These are phyloP conservation scores for Hemileccinum rubropunctum DNA, from an alignment of 768 basidiomycete species.

Conservation along the genomic window DNA sequence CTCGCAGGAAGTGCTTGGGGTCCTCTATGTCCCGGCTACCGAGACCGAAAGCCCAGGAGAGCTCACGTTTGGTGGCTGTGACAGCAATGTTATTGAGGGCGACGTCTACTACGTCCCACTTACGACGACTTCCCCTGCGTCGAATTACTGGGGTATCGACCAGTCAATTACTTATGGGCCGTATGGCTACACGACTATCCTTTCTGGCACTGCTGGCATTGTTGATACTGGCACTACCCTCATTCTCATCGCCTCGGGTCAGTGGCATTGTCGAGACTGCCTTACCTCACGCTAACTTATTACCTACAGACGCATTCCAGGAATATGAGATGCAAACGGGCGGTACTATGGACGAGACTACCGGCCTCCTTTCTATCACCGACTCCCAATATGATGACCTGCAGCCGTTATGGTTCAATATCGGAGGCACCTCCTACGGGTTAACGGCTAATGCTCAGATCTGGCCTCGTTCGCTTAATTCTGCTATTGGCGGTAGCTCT, in stretches of 20 bases:
- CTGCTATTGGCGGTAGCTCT: conserved; percentile 18
- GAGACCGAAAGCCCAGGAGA: no score
- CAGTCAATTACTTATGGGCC: conserved; percentile 25
- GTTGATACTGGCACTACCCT: conserved; percentile 31
- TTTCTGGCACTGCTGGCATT: conserved; percentile 23
- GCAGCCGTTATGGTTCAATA: conserved; percentile 16
- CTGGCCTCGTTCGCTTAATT: conserved; percentile 18
- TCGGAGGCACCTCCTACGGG: conserved; percentile 7
- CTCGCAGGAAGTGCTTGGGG: no score
- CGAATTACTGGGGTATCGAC: conserved; percentile 28
- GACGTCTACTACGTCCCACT: background rate
- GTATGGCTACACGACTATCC: no score
- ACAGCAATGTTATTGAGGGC: no score
- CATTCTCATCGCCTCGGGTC: conserved; percentile 16
- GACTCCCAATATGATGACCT: conserved; percentile 20
- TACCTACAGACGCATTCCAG: conserved; percentile 14
- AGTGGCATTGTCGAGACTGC: background rate
- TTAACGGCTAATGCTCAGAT: conserved; percentile 17
- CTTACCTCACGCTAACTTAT: background rate
- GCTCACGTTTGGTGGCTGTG: no score
- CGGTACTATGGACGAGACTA: conserved; percentile 14
- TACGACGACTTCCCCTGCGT: conserved; percentile 22
- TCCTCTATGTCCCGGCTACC: no score
- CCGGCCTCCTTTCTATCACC: conserved; percentile 26
- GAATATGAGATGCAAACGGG: conserved; percentile 8